Evolutionary conservation across 306 rosid species (phyloP), one percentile per base, ranked within the genome.

Genomic region (Cucumis melo): DNA sequence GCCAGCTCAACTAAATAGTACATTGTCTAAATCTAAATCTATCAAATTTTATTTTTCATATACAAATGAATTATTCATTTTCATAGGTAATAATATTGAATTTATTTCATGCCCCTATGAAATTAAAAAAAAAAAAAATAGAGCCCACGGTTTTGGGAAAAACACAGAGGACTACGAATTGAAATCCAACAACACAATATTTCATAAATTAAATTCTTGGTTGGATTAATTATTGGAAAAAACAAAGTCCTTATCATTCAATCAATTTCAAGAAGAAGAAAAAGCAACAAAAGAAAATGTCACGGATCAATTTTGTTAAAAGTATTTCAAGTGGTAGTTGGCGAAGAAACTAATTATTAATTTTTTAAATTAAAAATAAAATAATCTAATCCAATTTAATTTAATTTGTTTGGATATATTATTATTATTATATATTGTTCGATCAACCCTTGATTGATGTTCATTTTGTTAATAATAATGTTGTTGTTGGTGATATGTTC

Each of bases 101-200:
- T n/a, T 39, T 41, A 70, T 46, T 70, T 7, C 57, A 21, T 46
- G 58, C 14, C 39, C 57, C 75, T 6, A 70, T 24, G 1, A n/a
- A n/a, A 41, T n/a, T 67, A 41, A 66, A 66, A 29, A 39, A 65
- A 67, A 32, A n/a, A 65, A n/a, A 6, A 8, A 15, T 70, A 36
- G 38, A 70, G 21, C 75, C 75, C 75, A 46, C 38, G 16, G 20
- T 51, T 51, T 24, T 13, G 17, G 23, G 9, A 41, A 14, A 66
- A 66, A 19, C 72, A 34, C 51, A 68, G 42, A 21, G n/a, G 36
- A 68, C 29, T 63, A 23, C 54, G 34, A 67, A 67, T 39, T 20
- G 73, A 66, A 66, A 66, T 66, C 75, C 21, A 70, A 70, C 75
- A 13, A 36, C 56, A n/a, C 74, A 70, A 21, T 46, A 44, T 70